phyloP scores from a whole-genome alignment of 140 eudicot species.

The Stevia rebaudiana region DNA sequence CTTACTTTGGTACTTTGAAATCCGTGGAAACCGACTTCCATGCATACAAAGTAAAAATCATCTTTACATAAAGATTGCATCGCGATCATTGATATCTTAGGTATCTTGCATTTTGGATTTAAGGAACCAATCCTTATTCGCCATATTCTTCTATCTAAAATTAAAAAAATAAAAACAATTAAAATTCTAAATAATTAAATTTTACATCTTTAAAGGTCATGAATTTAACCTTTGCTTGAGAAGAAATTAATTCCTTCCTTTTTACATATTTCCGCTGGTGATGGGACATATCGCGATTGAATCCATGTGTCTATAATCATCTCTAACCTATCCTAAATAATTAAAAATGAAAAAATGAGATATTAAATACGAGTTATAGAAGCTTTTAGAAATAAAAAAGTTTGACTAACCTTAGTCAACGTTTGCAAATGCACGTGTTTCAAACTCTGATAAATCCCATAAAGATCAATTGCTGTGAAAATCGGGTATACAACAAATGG shows the following conservation, averaged over 20 bases:
- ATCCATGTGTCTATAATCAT: constrained; percentile 69
- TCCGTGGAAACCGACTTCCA: constrained; percentile 42
- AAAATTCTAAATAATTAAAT: constrained; percentile 3
- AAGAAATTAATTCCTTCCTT: constrained; percentile 62
- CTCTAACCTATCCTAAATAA: constrained; percentile 84
- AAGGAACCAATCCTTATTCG: constrained; percentile 79
- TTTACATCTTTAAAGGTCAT: not conserved
- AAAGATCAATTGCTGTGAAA: constrained; percentile 74
- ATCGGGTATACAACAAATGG: constrained; percentile 81
- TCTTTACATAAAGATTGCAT: constrained; percentile 54
- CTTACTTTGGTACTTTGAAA: constrained; percentile 23
- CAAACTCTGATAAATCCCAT: constrained; percentile 81
- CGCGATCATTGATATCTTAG: constrained; percentile 52
- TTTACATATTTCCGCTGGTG: constrained; percentile 86
- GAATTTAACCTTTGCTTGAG: constrained; percentile 51
- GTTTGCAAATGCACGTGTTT: constrained; percentile 95
- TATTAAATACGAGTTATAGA: not conserved
- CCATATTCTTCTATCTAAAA: constrained; percentile 49
- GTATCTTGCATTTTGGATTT: constrained; percentile 52
- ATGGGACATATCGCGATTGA: constrained; percentile 51
- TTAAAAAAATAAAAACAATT: not conserved
- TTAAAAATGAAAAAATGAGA: constrained; percentile 5
- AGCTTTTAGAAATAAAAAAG: not conserved
- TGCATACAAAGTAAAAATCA: constrained; percentile 70
- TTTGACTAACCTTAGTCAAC: constrained; percentile 69